Conservation (phyloP, 2,329 filamentous ascomycete species). For the Neoscytalidium dimidiatum region DNA sequence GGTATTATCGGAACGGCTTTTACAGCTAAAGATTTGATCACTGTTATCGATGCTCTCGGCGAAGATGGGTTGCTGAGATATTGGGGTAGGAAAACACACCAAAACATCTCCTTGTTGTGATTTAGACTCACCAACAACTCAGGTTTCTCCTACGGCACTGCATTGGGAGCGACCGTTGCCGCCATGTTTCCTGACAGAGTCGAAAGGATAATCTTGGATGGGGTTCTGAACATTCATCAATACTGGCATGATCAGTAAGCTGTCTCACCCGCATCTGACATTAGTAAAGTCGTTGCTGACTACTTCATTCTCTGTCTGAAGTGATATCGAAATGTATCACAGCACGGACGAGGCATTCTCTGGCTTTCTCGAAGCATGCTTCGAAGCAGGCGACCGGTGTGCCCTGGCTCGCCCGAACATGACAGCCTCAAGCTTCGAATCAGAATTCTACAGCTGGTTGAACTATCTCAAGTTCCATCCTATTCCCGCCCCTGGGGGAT, state of each 20-base stretch:
- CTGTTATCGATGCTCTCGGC: constrained; percentile 46
- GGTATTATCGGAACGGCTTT: constrained; percentile 47
- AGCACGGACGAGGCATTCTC: not conserved
- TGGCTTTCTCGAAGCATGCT: not conserved
- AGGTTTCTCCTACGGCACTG: constrained; percentile 48
- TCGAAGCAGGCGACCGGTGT: not conserved
- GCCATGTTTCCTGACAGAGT: constrained; percentile 48
- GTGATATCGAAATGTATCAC: not conserved
- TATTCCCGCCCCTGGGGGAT: not conserved
- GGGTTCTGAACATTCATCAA: constrained; percentile 46
- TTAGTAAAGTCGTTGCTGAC: too few relatives aligned
- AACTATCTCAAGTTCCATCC: not conserved
- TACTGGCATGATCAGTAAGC: constrained; percentile 42
- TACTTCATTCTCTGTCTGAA: not conserved
- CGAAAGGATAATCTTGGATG: constrained; percentile 45
- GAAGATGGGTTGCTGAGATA: constrained; percentile 40
- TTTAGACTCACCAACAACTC: constrained; percentile 37
- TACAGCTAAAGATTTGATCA: constrained; percentile 47
- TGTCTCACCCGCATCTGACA: too few relatives aligned
- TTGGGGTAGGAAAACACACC: not conserved
- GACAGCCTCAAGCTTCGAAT: not conserved
- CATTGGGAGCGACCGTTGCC: constrained; percentile 50
- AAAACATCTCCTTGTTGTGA: constrained; percentile 21
- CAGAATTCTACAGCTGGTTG: not conserved
- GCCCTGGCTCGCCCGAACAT: not conserved